Base-by-base conservation (phyloP, 2,329 filamentous ascomycete species). In the Meredithiella fracta region DNA sequence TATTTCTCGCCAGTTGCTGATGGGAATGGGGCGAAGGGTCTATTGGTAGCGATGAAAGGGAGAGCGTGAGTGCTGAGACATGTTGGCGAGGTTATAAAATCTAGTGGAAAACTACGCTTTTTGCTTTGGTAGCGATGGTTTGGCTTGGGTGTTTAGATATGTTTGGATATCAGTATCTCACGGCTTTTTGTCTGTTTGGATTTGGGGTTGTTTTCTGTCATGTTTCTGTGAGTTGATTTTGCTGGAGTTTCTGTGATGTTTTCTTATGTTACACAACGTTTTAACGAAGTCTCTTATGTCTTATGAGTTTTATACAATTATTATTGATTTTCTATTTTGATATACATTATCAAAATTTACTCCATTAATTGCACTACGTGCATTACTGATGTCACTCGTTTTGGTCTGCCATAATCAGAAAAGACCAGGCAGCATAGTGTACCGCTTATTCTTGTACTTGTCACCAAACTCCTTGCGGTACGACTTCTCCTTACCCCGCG, bases 381-480 rank as follows among this genome's bases (percentile, higher is more conserved):
- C 5, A 34, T 34, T 34, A 34, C 29, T n/a, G n/a, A n/a, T n/a
- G n/a, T n/a, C n/a, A n/a, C n/a, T n/a, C n/a, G n/a, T n/a, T n/a
- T n/a, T n/a, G n/a, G n/a, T 20, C 17, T 20, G 25, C 38, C 8
- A 14, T 25, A 42, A 53, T 70, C 72, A 92, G 66, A 83, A 76
- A 53, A 94, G 71, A 2, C 86, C 86, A 2, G 92, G 88, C 58
- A 96, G 69, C 70, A 95, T 85, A 59, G 79, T 81, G 65, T 76
- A 91, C 65, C 80, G 80, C 86, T 98, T 97, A 75, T 84, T 90
- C 82, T 91, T 90, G 73, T 98, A 98, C 70, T 83, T 86, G 67
- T 90, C 85, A 42, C 86, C 86, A 69, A 97, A 95, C 68, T 95
- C 86, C 68, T 85, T 84, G 64, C 92, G 81, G 68, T 96, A 92